Evolutionary conservation across 208 protist species (phyloP).

Genomic region (Naegleria gruberi): DNA sequence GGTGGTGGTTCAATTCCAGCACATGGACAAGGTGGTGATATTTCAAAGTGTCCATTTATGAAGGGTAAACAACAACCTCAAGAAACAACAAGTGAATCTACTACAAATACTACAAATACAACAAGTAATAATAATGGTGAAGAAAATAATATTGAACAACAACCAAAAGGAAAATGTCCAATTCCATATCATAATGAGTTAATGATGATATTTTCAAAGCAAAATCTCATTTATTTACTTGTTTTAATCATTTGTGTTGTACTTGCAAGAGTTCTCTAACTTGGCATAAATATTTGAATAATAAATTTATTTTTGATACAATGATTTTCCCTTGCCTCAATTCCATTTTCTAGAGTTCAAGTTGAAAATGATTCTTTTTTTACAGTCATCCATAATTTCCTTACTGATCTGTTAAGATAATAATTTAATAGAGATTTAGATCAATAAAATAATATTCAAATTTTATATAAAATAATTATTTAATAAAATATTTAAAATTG

Average conservation of each 20-base stretch:
- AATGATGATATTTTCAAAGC: neutral
- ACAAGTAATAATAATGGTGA: neutral
- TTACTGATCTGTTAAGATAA: too few species aligned
- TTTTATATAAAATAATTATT: too few species aligned
- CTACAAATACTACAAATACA: too few species aligned
- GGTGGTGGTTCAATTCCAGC: neutral
- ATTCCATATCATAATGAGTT: neutral
- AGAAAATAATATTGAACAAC: neutral
- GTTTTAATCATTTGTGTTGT: neutral
- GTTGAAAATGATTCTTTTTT: too few species aligned
- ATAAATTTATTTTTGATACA: too few species aligned
- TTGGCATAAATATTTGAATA: too few species aligned
- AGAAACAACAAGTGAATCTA: neutral
- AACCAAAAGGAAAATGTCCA: neutral
- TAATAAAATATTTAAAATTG: too few species aligned
- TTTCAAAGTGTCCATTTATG: neutral
- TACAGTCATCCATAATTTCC: too few species aligned
- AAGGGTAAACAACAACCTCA: neutral
- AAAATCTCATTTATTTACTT: neutral
- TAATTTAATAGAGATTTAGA: too few species aligned
- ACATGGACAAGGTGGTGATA: neutral
- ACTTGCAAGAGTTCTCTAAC: neutral
- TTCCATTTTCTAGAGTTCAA: too few species aligned
- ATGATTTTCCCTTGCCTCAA: too few species aligned
- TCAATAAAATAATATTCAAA: too few species aligned